Evolutionary conservation across 2,329 filamentous ascomycete genomes (phyloP), one percentile per base, ranked within the genome.

Genomic region (Cladophialophora psammophila): DNA sequence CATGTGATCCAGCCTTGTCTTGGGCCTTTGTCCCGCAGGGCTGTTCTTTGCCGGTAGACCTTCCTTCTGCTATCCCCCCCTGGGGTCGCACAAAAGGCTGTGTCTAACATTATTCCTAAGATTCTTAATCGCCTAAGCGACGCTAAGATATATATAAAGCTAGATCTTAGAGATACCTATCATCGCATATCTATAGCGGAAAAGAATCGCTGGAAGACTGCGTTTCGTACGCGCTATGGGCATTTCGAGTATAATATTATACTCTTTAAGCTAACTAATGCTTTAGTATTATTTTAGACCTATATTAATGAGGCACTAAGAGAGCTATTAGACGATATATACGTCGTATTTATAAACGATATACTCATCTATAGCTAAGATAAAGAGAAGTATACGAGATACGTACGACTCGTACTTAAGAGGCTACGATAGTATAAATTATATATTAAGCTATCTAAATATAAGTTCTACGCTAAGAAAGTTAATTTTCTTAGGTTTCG

Each of bases 141-240:
- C 4, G 61, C 65, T 1, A 68, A 55, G n/a, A 59, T 62, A 2
- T 76, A 73, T 35, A 71, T 65, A 3, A 74, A 67, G 32, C n/a
- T 77, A 7, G 71, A 76, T 66, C 12, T 77, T 15, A 60, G 69
- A 20, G 35, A 66, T 20, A 61, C 59, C 7, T 26, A 26, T 26
- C 26, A 26, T 26, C 26, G 26, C 3, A 26, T 26, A 13, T 34
- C 26, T 26, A 26, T 26, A 26, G 26, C 56, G 26, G 48, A 73
- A 71, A 63, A 63, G 26, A 60, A 79, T 35, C 59, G 78, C 71
- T 78, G 67, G 67, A 78, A 78, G 60, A 79, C 62, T 9, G 68
- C 62, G 20, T 78, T 78, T 68, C 60, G 65, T 35, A 75, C 38
- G n/a, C 52, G 58, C 40, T 76, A 72, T 54, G 64, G 69, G 5